Percentiles rank a stretch among this genome's conserved stretches.
Conservation (phyloP, 768 basidiomycete genomes). For the Tulasnella sp. region DNA sequence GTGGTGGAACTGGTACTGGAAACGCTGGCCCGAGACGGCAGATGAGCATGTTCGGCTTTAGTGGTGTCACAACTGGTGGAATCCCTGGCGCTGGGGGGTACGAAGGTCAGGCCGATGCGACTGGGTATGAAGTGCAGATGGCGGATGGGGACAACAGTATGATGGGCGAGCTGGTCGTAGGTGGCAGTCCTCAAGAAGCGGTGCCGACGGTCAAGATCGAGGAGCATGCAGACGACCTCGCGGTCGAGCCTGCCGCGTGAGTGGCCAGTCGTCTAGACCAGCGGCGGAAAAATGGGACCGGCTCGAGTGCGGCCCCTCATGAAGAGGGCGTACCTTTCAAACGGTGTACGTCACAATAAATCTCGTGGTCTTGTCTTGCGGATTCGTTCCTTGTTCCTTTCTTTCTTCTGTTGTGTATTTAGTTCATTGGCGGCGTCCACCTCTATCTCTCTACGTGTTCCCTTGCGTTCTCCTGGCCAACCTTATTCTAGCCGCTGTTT, state of each 20-base stretch:
- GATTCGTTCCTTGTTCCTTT: neutral
- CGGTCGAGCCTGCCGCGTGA: too few species aligned
- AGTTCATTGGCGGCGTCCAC: neutral
- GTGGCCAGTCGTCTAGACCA: too few species aligned
- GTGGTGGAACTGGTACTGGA: neutral
- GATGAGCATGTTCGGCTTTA: neutral
- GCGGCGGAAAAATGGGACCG: too few species aligned
- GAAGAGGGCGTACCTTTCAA: too few species aligned
- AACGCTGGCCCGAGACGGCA: constrained; percentile 4
- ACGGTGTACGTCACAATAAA: too few species aligned
- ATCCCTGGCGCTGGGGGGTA: neutral
- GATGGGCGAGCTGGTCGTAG: too few species aligned
- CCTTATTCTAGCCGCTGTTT: neutral
- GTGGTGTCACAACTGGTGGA: constrained; percentile 1
- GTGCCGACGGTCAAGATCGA: constrained; percentile 10
- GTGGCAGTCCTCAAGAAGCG: too few species aligned
- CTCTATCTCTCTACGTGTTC: neutral
- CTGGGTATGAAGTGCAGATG: constrained; percentile 9
- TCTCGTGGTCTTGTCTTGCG: too few species aligned
- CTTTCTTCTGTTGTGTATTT: neutral
- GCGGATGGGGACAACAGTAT: constrained; percentile 4
- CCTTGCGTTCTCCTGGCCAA: neutral
- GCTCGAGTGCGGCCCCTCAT: too few species aligned
- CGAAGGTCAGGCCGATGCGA: constrained; percentile 1
- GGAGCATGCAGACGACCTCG: too few species aligned